phyloP scores from a whole-genome alignment of 1,139 yeast species.

The Blastobotrys niveus region DNA sequence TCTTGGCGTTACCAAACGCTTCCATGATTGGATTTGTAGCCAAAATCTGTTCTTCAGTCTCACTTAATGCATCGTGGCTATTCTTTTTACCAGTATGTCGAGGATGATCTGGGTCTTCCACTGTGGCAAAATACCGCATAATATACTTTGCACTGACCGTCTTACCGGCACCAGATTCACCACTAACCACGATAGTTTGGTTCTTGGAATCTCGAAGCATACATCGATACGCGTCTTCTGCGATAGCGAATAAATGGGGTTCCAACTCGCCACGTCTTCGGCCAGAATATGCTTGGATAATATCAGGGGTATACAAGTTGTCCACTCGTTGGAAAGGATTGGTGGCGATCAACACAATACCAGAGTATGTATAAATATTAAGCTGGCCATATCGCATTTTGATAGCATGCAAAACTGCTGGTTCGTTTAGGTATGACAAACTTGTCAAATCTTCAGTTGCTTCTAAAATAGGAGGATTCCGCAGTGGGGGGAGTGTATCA shows the following conservation, averaged over 20 bases:
- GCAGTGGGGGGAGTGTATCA: slow-evolving; percentile 55
- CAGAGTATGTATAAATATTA: slow-evolving; percentile 91
- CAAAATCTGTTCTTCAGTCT: slow-evolving; percentile 87
- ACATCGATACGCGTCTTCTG: slow-evolving; percentile 92
- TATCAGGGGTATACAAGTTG: slow-evolving; percentile 83
- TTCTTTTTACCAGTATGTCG: slow-evolving; percentile 22
- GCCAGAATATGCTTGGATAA: slow-evolving; percentile 91
- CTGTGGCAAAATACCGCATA: slow-evolving; percentile 96
- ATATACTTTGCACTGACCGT: slow-evolving; percentile 96
- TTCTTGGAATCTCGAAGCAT: slow-evolving; percentile 80
- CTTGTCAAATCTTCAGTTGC: slow-evolving; percentile 93
- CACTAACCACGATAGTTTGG: slow-evolving; percentile 95
- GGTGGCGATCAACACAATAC: slow-evolving; percentile 93
- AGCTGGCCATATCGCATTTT: slow-evolving; percentile 81
- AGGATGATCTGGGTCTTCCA: slow-evolving; percentile 57
- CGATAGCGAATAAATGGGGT: slow-evolving; percentile 96
- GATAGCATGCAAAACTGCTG: slow-evolving; percentile 88
- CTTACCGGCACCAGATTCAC: slow-evolving; percentile 99
- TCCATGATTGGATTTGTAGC: slow-evolving; percentile 99
- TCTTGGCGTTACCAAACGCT: slow-evolving; percentile 97
- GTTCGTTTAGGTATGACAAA: slow-evolving; percentile 88
- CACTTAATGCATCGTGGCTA: slow-evolving; percentile 69
- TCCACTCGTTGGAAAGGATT: slow-evolving; percentile 93
- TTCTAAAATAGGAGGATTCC: slow-evolving; percentile 92
- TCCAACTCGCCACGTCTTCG: slow-evolving; percentile 89